A percentile compares a stretch with the other conserved stretches of the same genome.
phyloP scores from a whole-genome alignment of 176 grass and related monocot species.

The Raddia distichophylla region DNA sequence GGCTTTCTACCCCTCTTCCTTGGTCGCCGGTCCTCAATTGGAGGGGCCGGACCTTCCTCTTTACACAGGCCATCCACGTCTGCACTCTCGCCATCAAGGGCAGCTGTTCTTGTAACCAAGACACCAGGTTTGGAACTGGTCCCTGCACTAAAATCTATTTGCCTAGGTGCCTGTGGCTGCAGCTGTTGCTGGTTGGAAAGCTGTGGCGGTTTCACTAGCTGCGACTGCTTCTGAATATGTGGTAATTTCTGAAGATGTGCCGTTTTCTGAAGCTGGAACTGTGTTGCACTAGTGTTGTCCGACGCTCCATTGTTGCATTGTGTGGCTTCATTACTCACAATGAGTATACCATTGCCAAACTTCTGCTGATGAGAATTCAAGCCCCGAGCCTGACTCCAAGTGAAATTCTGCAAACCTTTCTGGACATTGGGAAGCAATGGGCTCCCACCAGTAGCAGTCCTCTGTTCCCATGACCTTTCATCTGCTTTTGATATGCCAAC shows the following conservation, averaged over 20 bases:
- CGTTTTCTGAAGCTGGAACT: slow-evolving; percentile 63
- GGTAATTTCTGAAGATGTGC: slow-evolving; percentile 51
- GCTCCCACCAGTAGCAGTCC: slow-evolving; percentile 43
- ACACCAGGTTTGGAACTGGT: slow-evolving; percentile 57
- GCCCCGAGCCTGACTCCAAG: slow-evolving; percentile 68
- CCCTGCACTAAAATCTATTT: slow-evolving; percentile 80
- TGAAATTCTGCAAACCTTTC: slow-evolving; percentile 76
- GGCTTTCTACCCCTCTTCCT: slow-evolving; percentile 97
- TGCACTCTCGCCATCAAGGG: slow-evolving; percentile 60
- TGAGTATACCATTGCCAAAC: slow-evolving; percentile 66
- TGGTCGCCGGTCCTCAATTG: slow-evolving; percentile 67
- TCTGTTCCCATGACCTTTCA: slow-evolving; percentile 69
- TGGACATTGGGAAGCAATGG: slow-evolving; percentile 66
- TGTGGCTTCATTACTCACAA: slow-evolving; percentile 55
- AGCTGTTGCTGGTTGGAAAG: slow-evolving; percentile 49
- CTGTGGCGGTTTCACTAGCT: slow-evolving; percentile 51
- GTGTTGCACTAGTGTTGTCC: slow-evolving; percentile 35
- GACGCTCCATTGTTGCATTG: slow-evolving; percentile 47
- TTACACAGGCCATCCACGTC: slow-evolving; percentile 68
- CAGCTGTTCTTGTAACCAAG: slow-evolving; percentile 53
- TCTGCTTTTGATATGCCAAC: slow-evolving; percentile 55
- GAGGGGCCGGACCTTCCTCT: slow-evolving; percentile 43
- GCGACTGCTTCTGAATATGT: slow-evolving; percentile 50
- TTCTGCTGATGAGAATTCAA: slow-evolving; percentile 71
- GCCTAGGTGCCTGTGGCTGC: slow-evolving; percentile 66